Evolutionary conservation across 148 eudicot species (phyloP), one percentile per base, ranked within the genome.

Genomic region (Silene latifolia): DNA sequence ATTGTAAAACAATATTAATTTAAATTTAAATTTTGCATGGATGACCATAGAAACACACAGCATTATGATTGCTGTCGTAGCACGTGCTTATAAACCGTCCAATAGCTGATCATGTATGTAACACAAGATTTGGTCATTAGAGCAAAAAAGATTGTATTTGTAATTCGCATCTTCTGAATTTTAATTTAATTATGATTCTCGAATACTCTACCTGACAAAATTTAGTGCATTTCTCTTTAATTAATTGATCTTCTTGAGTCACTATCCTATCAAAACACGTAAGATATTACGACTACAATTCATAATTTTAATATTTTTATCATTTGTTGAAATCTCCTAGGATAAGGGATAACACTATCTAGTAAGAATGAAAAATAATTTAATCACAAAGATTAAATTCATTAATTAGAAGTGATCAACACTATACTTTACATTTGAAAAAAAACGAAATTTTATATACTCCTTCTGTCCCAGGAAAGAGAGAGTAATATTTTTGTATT

Each of bases 1-100:
- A 5, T 39, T 6, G 35, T 32, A 32, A 32, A 32, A 32, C 35
- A 32, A 32, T 32, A 32, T 39, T 39, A 5, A 39, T 39, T 39
- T 39, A 6, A 5, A 5, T 6, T 39, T 39, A 5, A 39, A 39
- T 21, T 21, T 60, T 58, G 62, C 62, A 58, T 58, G 62, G 7
- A 5, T 58, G 24, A n/a, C 20, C 24, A 58, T 58, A 39, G 1
- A 39, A 6, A 39, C 9, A 7, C 44, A 39, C 9, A 5, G 44
- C 9, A 39, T 6, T 39, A 39, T 39, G 44, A 39, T 56, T 27
- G 67, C 44, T 73, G 67, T 35, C 76, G 39, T 9, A 64, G 14
- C 77, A 74, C 77, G 71, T 74, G 77, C 71, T 74, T 11, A 53
- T 64, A 65, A 58, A 74, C 77, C 47, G 77, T 64, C 71, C 77